These are phyloP conservation scores for Coccomyxa sp. DNA, from an alignment of 139 green algal genomes.

Conservation along the genomic window DNA sequence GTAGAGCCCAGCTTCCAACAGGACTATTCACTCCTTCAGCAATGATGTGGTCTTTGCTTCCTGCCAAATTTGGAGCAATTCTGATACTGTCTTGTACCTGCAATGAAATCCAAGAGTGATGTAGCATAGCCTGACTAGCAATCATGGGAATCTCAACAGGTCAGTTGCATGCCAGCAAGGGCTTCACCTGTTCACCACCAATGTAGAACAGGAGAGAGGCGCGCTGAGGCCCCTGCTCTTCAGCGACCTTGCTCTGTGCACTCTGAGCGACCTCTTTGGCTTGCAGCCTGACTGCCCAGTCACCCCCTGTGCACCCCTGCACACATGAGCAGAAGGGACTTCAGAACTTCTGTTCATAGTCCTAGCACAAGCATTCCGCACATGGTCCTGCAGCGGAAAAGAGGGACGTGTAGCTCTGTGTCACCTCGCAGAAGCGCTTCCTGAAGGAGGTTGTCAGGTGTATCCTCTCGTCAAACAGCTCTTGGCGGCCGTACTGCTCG, in stretches of 20 bases:
- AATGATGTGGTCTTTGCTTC: no score
- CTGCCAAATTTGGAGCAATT: no score
- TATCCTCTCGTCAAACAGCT: constrained; percentile 53
- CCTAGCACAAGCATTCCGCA: not conserved
- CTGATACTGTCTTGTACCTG: no score
- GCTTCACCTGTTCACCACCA: constrained; percentile 29
- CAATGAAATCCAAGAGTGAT: no score
- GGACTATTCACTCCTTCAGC: no score
- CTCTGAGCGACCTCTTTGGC: not conserved
- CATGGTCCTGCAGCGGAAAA: not conserved
- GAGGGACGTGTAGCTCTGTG: no score
- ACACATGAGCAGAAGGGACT: not conserved
- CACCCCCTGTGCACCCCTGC: constrained; percentile 34
- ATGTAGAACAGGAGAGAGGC: constrained; percentile 58
- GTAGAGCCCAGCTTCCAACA: no score
- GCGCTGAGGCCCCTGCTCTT: not conserved
- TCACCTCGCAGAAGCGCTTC: constrained; percentile 9
- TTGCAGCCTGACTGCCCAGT: constrained; percentile 46
- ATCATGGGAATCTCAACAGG: no score
- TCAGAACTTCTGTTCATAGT: not conserved
- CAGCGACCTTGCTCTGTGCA: not conserved
- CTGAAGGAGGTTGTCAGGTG: constrained; percentile 49
- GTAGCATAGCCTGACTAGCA: no score
- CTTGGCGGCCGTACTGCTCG: constrained; percentile 66
- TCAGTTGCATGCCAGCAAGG: no score